These are phyloP conservation scores for Stevia rebaudiana DNA, from an alignment of 140 eudicot genomes.

Conservation along the genomic window DNA sequence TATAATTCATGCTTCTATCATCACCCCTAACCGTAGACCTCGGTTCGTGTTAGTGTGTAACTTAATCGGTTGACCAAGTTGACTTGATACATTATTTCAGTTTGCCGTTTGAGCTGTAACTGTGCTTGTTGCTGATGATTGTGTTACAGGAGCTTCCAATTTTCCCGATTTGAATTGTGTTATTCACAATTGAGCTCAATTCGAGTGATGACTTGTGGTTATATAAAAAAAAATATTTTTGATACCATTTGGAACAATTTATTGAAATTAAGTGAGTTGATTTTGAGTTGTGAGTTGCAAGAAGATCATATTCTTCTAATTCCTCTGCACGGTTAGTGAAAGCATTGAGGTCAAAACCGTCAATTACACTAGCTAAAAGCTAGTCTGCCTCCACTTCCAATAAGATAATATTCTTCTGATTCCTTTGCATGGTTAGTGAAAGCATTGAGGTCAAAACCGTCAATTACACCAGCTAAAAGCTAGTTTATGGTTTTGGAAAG, in stretches of 20 bases:
- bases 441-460: slow-evolving; percentile 42
- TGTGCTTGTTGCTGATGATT: slow-evolving; percentile 54
- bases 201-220: slow-evolving; percentile 32
- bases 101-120: slow-evolving; percentile 64
- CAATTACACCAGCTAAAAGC: slow-evolving; percentile 62
- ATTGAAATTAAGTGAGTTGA: slow-evolving; percentile 37
- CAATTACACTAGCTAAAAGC: slow-evolving; percentile 61
- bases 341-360: slow-evolving; percentile 42
- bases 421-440: slow-evolving; percentile 50
- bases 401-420: slow-evolving; percentile 61
- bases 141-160: slow-evolving; percentile 44
- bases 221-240: slow-evolving; percentile 14
- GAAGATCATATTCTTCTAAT: slow-evolving; percentile 62
- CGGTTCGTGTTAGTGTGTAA: slow-evolving; percentile 51
- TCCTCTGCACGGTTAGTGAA: slow-evolving; percentile 51
- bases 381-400: slow-evolving; percentile 85
- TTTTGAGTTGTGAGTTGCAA: slow-evolving; percentile 27
- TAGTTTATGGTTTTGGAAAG: slow-evolving; percentile 68
- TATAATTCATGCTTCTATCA: slow-evolving; percentile 74
- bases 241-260: slow-evolving; percentile 36
- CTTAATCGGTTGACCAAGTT: slow-evolving; percentile 61
- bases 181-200: slow-evolving; percentile 45
- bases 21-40: slow-evolving; percentile 72
- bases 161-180: slow-evolving; percentile 36
- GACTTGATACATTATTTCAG: slow-evolving; percentile 59